Base-by-base conservation (phyloP, 2,329 filamentous ascomycete genomes). In the Clonostachys solani region DNA sequence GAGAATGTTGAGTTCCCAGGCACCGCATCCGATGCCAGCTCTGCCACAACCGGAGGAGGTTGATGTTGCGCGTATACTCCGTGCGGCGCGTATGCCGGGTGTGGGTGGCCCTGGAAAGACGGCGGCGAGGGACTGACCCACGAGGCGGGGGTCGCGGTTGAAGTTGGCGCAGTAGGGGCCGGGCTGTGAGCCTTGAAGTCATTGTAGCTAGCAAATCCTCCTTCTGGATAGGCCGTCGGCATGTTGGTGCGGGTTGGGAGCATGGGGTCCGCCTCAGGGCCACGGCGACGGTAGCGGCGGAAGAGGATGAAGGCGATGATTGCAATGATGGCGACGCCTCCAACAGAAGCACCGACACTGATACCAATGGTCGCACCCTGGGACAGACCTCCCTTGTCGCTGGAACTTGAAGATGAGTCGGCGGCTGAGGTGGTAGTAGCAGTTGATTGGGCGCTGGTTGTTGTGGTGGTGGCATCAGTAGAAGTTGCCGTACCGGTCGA, bases 311-410 rank as follows among this genome's bases (percentile, higher is more conserved):
- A 51, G 13, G 56, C 47, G 2, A 60, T 16, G 1, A 43, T 52
- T 3, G 55, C 56, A 6, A 66, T 53, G 16, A 56, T 42, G 1
- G 54, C 56, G 33, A 64, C 52, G 33, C 64, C 65, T 3, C 44
- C 59, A 18, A 47, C 44, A 12, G 35, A 42, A 33, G 56, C 51
- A 13, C 65, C 67, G 1, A 60, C 58, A 33, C 60, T 63, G 15
- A 69, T 52, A 3, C 62, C 66, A 44, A 64, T 58, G 43, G 63
- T 68, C 6, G 58, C 55, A 2, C 55, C 56, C 2, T 57, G 61
- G 4, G 60, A 59, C 6, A 68, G 52, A 18, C 49, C 49, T 16
- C 40, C 45, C 45, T 35, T 34, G 16, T 34, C 18, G 7, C 47
- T 23, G 5, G 40, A 43, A n/a, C 13, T 23, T 12, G 36, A 38